A percentile compares a stretch with the other conserved stretches of the same genome.
Evolutionary conservation across 108 stramenopile species (phyloP).

Genomic region (Fragilaria crotonensis): DNA sequence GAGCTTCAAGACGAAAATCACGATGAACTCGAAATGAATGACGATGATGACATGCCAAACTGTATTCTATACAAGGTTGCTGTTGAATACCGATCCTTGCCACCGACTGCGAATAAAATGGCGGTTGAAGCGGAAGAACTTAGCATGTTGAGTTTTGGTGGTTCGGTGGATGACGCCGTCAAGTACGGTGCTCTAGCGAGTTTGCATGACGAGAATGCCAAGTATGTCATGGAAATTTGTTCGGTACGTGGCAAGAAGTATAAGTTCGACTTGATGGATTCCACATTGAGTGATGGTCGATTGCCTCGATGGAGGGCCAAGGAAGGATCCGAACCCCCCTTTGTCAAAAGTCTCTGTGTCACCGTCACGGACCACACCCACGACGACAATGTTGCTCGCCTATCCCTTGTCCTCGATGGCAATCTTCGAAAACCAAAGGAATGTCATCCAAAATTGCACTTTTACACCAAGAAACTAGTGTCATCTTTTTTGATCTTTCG

Average conservation of each 20-base stretch:
- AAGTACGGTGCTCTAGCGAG: constrained; percentile 50
- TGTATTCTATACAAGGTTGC: constrained; percentile 33
- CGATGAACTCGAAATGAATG: not conserved
- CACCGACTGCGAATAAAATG: constrained; percentile 32
- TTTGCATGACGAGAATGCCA: constrained; percentile 42
- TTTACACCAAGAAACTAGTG: not conserved
- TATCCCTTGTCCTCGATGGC: not conserved
- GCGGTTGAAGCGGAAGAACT: constrained; percentile 50
- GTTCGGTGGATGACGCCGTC: constrained; percentile 53
- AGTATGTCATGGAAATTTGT: constrained; percentile 50
- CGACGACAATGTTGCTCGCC: constrained; percentile 1
- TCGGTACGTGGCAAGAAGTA: constrained; percentile 47
- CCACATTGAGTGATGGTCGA: constrained; percentile 41
- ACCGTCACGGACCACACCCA: constrained; percentile 39
- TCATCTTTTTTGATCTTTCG: constrained; percentile 18
- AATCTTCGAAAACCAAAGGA: constrained; percentile 2
- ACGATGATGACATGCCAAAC: constrained; percentile 10
- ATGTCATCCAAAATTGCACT: not conserved
- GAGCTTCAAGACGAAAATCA: not conserved
- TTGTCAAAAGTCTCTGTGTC: constrained; percentile 43
- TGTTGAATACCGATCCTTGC: constrained; percentile 39
- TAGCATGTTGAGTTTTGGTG: constrained; percentile 51
- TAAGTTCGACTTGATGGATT: constrained; percentile 51
- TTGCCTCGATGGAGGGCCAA: constrained; percentile 16
- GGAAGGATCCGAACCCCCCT: constrained; percentile 30